These are phyloP conservation scores for Prunus mume DNA, from an alignment of 306 rosid species.

Conservation along the genomic window DNA sequence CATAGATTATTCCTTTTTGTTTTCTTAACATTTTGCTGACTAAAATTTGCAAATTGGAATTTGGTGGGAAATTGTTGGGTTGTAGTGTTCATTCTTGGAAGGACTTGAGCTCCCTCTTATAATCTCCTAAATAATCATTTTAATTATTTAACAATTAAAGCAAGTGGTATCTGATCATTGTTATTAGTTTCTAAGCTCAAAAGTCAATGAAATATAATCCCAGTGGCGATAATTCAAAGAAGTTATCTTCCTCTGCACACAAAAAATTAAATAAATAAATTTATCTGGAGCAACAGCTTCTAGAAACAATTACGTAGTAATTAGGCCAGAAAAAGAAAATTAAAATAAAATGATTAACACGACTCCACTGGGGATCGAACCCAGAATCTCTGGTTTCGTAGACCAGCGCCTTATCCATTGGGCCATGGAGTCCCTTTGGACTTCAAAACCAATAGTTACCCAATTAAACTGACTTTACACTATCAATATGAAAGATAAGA, in stretches of 20 bases:
- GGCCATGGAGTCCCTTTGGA: constrained; percentile 43
- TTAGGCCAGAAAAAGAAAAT: background rate
- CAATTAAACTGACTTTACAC: too few relatives aligned
- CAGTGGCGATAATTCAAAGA: too few relatives aligned
- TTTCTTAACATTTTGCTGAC: too few relatives aligned
- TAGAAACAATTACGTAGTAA: background rate
- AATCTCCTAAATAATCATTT: background rate
- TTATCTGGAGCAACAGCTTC: too few relatives aligned
- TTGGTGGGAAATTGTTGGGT: background rate
- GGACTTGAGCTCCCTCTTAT: background rate
- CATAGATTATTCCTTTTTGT: too few relatives aligned
- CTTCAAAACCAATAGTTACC: background rate
- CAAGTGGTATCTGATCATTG: background rate
- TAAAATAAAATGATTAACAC: background rate
- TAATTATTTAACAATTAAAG: background rate
- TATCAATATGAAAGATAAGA: too few relatives aligned
- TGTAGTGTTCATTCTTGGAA: background rate
- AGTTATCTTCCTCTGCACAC: too few relatives aligned
- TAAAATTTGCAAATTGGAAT: too few relatives aligned
- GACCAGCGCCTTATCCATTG: constrained; percentile 99
- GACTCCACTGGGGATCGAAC: constrained; percentile 84
- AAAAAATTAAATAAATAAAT: too few relatives aligned
- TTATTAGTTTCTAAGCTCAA: too few relatives aligned
- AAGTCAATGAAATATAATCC: too few relatives aligned
- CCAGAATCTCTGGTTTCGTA: constrained; percentile 97